A percentile compares a stretch with the other conserved stretches of the same genome.
Evolutionary conservation across 2,329 filamentous ascomycete genomes (phyloP).

Genomic region (Botrytis tulipae): DNA sequence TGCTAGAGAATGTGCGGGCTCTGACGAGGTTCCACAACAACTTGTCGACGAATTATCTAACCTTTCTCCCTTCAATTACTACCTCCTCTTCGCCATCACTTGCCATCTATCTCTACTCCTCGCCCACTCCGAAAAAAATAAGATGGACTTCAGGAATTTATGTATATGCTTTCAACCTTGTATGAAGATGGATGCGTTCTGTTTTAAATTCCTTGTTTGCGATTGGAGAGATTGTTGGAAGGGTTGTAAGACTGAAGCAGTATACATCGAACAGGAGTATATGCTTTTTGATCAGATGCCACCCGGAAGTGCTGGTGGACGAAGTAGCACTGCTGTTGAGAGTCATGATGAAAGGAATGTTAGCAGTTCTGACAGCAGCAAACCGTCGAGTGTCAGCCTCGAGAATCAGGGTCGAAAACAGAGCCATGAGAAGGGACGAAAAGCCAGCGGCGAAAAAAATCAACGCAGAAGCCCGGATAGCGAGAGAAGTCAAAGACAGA

Average conservation of each 20-base stretch:
- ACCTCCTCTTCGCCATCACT: slow-evolving; percentile 94
- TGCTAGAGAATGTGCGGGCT: slow-evolving; percentile 73
- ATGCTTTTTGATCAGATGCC: slow-evolving; percentile 57
- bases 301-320: slow-evolving; percentile 41
- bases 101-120: slow-evolving; percentile 91
- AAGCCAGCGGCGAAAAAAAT: slow-evolving; percentile 13
- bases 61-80: slow-evolving; percentile 96
- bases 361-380: slow-evolving; percentile 65
- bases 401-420: slow-evolving; percentile 25
- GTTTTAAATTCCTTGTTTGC: slow-evolving; percentile 91
- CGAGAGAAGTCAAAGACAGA: background rate
- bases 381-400: slow-evolving; percentile 44
- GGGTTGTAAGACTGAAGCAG: slow-evolving; percentile 86
- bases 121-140: slow-evolving; percentile 91
- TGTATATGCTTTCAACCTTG: slow-evolving; percentile 97
- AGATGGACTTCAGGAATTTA: slow-evolving; percentile 95
- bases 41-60: slow-evolving; percentile 90
- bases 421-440: slow-evolving; percentile 18
- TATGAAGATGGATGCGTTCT: slow-evolving; percentile 93
- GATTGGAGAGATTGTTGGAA: slow-evolving; percentile 98
- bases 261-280: slow-evolving; percentile 70
- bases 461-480: slow-evolving; percentile 7
- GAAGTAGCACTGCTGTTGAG: slow-evolving; percentile 38
- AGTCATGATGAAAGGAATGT: slow-evolving; percentile 54
- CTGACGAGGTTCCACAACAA: slow-evolving; percentile 77